Conservation (phyloP, 1,284 basidiomycete genomes). For the Pseudozyma sp. region DNA sequence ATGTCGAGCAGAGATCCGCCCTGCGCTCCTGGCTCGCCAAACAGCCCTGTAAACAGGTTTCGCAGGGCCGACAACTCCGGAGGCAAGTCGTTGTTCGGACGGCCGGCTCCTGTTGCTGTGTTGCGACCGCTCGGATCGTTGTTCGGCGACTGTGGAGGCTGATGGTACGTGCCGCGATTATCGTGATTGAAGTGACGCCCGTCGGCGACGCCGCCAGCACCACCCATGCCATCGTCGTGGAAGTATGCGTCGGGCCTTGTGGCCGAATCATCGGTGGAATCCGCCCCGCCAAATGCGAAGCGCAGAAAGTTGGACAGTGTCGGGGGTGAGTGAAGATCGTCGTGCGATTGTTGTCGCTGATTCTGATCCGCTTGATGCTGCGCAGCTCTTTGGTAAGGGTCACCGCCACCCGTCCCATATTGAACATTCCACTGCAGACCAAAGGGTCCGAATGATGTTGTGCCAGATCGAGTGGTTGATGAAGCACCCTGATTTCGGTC, state of each 20-base stretch:
- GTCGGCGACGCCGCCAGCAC: conserved; percentile 56
- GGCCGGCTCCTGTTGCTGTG: not conserved
- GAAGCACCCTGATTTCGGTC: conserved; percentile 1
- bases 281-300: conserved; percentile 43
- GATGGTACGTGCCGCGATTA: conserved; percentile 38
- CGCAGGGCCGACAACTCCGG: conserved; percentile 52
- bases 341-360: conserved; percentile 13
- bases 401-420: conserved; percentile 34
- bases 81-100: conserved; percentile 28
- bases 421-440: conserved; percentile 46
- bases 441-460: conserved; percentile 40
- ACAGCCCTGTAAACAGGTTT: conserved; percentile 54
- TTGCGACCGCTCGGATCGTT: not conserved
- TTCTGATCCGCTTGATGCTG: conserved; percentile 24
- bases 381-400: conserved; percentile 19
- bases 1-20: conserved; percentile 48
- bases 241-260: conserved; percentile 24
- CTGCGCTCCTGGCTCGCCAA: conserved; percentile 44
- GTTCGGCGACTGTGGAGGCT: conserved; percentile 25
- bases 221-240: conserved; percentile 65
- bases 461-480: conserved; percentile 16
- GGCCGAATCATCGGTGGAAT: conserved; percentile 8
- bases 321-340: conserved; percentile 5
- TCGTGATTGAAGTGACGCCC: conserved; percentile 61
- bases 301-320: conserved; percentile 47